Percentiles rank a stretch among this genome's conserved stretches.
Conservation (phyloP, 768 basidiomycete genomes). For the Gautieria morchelliformis region DNA sequence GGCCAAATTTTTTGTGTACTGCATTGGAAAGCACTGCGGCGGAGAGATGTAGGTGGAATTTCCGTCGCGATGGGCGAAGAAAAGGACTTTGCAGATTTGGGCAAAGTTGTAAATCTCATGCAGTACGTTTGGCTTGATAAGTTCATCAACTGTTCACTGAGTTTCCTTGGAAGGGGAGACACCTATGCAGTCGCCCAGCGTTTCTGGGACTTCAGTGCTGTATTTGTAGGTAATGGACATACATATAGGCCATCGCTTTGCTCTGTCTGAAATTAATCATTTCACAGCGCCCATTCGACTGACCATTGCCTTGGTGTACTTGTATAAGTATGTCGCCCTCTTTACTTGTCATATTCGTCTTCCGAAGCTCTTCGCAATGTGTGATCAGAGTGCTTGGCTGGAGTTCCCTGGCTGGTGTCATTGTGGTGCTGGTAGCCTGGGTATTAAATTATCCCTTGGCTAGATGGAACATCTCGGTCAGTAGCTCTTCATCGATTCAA, state of each 20-base stretch:
- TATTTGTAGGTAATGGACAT: slow-evolving; percentile 31
- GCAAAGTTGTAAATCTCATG: slow-evolving; percentile 68
- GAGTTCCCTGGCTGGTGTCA: slow-evolving; percentile 65
- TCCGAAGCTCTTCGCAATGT: not conserved
- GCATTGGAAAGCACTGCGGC: slow-evolving; percentile 57
- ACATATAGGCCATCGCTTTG: not conserved
- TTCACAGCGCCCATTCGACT: slow-evolving; percentile 45
- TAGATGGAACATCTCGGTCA: slow-evolving; percentile 52
- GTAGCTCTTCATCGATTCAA: slow-evolving; percentile 14
- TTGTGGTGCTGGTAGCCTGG: slow-evolving; percentile 52
- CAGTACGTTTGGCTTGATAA: slow-evolving; percentile 34
- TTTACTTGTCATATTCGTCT: not conserved
- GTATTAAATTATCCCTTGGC: slow-evolving; percentile 60
- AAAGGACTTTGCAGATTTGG: slow-evolving; percentile 38
- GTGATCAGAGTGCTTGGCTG: slow-evolving; percentile 57
- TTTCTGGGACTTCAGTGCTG: slow-evolving; percentile 62
- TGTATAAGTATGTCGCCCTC: slow-evolving; percentile 44
- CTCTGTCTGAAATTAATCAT: not conserved
- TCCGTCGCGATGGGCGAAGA: slow-evolving; percentile 22
- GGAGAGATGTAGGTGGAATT: slow-evolving; percentile 45
- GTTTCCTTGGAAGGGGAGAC: slow-evolving; percentile 42
- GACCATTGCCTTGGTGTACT: slow-evolving; percentile 55
- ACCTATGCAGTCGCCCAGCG: slow-evolving; percentile 60
- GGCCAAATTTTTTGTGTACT: slow-evolving; percentile 63
- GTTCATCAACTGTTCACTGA: not conserved